Percentiles rank a stretch among this genome's conserved stretches.
Conservation (phyloP, 2,329 filamentous ascomycete species). For the Fusarium sp. region DNA sequence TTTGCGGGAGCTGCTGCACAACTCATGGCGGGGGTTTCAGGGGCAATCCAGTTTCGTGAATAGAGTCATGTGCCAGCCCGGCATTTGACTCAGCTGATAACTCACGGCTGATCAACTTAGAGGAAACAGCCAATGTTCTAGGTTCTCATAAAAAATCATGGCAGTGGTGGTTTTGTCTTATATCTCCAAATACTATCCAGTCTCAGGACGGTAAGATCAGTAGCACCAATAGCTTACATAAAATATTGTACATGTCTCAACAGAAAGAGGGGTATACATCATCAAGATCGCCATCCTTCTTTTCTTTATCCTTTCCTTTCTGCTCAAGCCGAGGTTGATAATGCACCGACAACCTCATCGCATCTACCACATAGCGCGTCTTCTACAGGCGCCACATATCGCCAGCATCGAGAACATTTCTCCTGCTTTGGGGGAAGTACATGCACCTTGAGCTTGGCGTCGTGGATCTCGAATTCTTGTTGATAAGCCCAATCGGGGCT, state of each 20-base stretch:
- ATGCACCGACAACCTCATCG: conserved; percentile 68
- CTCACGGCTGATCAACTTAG: conserved; percentile 6
- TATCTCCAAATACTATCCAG: conserved; percentile 17
- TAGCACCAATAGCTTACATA: conserved; percentile 33
- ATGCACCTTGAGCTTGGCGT: conserved; percentile 55
- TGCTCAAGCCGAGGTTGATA: conserved; percentile 24
- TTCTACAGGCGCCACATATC: conserved; percentile 77
- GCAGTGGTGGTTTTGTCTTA: conserved; percentile 22
- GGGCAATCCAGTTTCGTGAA: conserved; percentile 21
- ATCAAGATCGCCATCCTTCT: conserved; percentile 12
- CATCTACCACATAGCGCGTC: conserved; percentile 80
- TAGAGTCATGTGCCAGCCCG: conserved; percentile 30
- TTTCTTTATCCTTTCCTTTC: conserved; percentile 14
- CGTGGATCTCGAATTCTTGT: conserved; percentile 59
- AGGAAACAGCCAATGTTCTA: neutral
- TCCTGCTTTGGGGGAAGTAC: conserved; percentile 64
- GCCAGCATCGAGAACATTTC: conserved; percentile 94
- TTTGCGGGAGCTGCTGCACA: conserved; percentile 26
- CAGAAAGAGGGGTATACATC: conserved; percentile 33
- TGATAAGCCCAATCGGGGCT: conserved; percentile 57
- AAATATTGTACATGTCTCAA: conserved; percentile 34
- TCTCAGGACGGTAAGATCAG: conserved; percentile 5
- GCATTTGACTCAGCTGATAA: conserved; percentile 30
- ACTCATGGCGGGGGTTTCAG: conserved; percentile 37
- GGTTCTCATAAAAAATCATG: conserved; percentile 1